Base-by-base conservation (phyloP, 257 asterid species). In the Mentha longifolia region DNA sequence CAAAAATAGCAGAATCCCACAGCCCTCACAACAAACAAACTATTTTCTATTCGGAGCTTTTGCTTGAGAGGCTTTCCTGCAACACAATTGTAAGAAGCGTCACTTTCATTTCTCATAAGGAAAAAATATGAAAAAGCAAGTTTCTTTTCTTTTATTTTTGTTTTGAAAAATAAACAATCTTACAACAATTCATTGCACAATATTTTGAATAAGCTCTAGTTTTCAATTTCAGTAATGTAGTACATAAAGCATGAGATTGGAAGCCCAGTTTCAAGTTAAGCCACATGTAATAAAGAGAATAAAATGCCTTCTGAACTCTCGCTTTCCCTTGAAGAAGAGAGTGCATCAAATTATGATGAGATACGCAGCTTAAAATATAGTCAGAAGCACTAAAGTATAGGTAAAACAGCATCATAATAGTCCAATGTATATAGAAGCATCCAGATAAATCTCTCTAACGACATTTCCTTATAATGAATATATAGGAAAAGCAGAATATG, bases 21-120 rank as follows among this genome's bases (percentile, higher is more conserved):
- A 65, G 9, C 54, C 54, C 54, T 47, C 54, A 5, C 20, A 6
- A 50, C 61, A 6, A 11, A 33, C 17, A 22, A 31, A 20, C 37
- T 42, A 35, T 15, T 41, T 28, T 79, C 78, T 62, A 62, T 70
- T 35, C 50, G 33, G 77, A 79, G 75, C 74, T 74, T 57, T 73
- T 79, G 63, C 77, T 52, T 31, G 78, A 43, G 31, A 68, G 80
- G 60, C 73, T 68, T 50, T 71, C 82, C 84, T 82, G 84, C 70
- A 79, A 22, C 16, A 46, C 9, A 49, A 37, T 9, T 9, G 17
- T 64, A 59, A 31, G 5, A 42, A 65, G 35, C 7, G 35, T 73
- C 25, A 39, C 35, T 16, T 50, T 16, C 11, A 16, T 3, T 54
- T 12, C 51, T 33, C 47, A 49, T 1, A 47, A 33, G 20, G 22